Conservation (phyloP, 1,139 yeast species). For the Casaregolazyma lundiana region DNA sequence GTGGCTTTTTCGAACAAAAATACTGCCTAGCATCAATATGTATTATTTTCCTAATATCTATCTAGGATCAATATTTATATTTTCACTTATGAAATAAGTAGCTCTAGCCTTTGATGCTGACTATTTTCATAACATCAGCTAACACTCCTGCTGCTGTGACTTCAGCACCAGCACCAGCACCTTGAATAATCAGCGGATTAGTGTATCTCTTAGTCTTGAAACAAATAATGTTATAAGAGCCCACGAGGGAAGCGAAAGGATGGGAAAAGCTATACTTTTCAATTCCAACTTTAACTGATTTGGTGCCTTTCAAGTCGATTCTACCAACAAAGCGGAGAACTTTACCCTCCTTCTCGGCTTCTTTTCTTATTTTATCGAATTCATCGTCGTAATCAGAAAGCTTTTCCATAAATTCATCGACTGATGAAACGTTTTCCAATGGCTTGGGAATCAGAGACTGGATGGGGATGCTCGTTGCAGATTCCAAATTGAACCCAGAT, state of each 20-base stretch:
- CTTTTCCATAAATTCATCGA: constrained; percentile 71
- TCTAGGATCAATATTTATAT: not conserved
- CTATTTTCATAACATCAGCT: constrained; percentile 86
- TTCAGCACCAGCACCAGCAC: constrained; percentile 98
- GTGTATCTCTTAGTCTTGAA: constrained; percentile 87
- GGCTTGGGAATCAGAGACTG: constrained; percentile 87
- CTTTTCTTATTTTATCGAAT: constrained; percentile 68
- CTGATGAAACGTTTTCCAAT: constrained; percentile 67
- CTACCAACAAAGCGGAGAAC: constrained; percentile 92
- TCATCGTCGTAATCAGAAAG: constrained; percentile 81
- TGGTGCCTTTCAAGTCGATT: constrained; percentile 62
- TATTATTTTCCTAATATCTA: not conserved
- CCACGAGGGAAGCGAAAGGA: constrained; percentile 93
- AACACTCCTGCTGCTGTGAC: constrained; percentile 98
- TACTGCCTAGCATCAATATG: too few relatives aligned
- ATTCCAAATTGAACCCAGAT: constrained; percentile 76
- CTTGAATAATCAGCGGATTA: constrained; percentile 91
- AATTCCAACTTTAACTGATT: constrained; percentile 74
- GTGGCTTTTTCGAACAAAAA: too few relatives aligned
- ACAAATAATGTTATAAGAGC: constrained; percentile 92
- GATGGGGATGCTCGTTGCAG: constrained; percentile 96
- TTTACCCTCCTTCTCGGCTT: constrained; percentile 77
- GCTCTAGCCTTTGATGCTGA: not conserved
- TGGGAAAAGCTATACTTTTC: constrained; percentile 76
- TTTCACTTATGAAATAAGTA: not conserved